Percentiles rank a stretch among this genome's conserved stretches.
phyloP scores from a whole-genome alignment of 257 asterid species.

The Echium plantagineum region DNA sequence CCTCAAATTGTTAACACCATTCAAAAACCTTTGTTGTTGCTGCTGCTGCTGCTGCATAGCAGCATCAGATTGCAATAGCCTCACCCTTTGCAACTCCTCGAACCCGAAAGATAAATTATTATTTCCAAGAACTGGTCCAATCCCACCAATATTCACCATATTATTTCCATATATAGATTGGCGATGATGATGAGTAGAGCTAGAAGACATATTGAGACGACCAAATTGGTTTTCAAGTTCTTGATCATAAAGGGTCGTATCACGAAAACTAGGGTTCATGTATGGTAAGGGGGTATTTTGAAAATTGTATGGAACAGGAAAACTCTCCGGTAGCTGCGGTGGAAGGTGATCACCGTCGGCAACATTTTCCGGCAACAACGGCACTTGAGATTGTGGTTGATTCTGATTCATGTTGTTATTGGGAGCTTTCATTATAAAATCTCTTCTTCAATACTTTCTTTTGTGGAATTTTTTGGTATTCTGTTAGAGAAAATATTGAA shows the following conservation, averaged over 20 bases:
- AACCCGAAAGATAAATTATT: not conserved
- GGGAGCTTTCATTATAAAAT: too few relatives aligned
- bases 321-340: not conserved
- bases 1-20: not conserved
- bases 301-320: not conserved
- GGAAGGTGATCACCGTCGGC: too few relatives aligned
- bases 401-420: too few relatives aligned
- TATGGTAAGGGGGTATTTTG: not conserved
- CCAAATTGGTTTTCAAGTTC: slow-evolving; percentile 13
- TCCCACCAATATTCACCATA: not conserved
- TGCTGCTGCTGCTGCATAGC: slow-evolving; percentile 6
- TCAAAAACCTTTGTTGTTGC: not conserved
- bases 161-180: not conserved
- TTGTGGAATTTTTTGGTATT: too few relatives aligned
- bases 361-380: too few relatives aligned
- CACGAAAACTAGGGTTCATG: slow-evolving; percentile 7
- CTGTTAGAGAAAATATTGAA: too few relatives aligned
- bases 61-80: slow-evolving; percentile 25
- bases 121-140: slow-evolving; percentile 3
- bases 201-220: slow-evolving; percentile 11
- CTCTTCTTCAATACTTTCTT: too few relatives aligned
- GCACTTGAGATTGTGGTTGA: too few relatives aligned
- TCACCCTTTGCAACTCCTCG: slow-evolving; percentile 18
- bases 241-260: not conserved
- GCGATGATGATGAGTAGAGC: not conserved